Base-by-base conservation (phyloP, 345 rosid genomes). In the Lepidium africanum region DNA sequence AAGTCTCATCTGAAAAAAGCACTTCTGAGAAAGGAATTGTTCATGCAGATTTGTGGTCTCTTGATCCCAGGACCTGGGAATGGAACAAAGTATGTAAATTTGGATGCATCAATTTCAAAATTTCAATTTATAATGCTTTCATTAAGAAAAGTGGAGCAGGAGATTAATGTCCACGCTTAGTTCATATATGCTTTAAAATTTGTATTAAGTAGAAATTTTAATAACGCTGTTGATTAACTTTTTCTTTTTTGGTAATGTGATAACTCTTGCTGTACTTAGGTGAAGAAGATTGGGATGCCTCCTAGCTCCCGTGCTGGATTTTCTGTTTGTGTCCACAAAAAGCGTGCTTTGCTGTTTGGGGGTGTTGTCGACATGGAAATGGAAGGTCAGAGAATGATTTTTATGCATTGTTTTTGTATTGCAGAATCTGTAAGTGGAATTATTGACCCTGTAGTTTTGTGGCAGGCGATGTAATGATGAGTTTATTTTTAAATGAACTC, bases 1-100 rank as follows among this genome's bases (percentile, higher is more conserved):
- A 88, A 79, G 85, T 90, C 69, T 83, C 91, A 72, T 74, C 97
- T 7, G 97, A 88, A 70, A 90, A 90, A 79, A 82, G 57, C 77
- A 68, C 39, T 74, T 84, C 96, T 35, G 98, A 90, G 83, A 93
- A 86, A 81, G 98, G 98, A 70, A 74, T 73, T 75, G 87, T 93
- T 74, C 98, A 93, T 53, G 77, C 97, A 63, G 98, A 93, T 76
- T 75, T 93, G 88, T 93, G 97, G 96, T 88, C 94, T 23, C 96
- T 93, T 66, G 98, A 93, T 79, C 98, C 98, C 53, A 84, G 85
- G 86, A 88, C 92, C 38, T 93, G 98, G 98, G 97, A 93, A 77
- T 93, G 98, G 98, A 93, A 81, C 82, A 93, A 93, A 94, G 98
- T 90, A 75, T 30, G 83, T 74, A 62, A 35, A 15, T 67, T 14